Percentiles rank a stretch among this genome's conserved stretches.
These are phyloP conservation scores for Chaetomium globosum DNA, from an alignment of 2,329 filamentous ascomycete genomes.

Conservation along the genomic window DNA sequence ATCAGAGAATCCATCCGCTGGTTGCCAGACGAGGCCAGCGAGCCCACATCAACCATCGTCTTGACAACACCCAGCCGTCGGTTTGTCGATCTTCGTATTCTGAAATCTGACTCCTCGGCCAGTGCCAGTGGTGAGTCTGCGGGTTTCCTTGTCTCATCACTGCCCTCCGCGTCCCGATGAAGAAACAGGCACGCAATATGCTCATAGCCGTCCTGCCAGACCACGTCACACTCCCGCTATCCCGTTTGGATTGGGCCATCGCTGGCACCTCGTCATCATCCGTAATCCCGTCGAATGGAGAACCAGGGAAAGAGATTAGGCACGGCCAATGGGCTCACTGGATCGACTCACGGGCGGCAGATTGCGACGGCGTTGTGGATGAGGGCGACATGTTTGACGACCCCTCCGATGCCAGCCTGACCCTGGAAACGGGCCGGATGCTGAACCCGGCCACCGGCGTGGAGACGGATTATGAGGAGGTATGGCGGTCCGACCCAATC, in stretches of 20 bases:
- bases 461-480: conserved; percentile 64
- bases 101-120: conserved; percentile 31
- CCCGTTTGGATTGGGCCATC: conserved; percentile 66
- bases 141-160: neutral
- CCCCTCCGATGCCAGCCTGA: conserved; percentile 48
- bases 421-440: conserved; percentile 63
- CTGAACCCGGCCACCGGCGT: conserved; percentile 57
- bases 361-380: conserved; percentile 50
- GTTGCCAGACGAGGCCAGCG: conserved; percentile 54
- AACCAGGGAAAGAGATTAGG: conserved; percentile 36
- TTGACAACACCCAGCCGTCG: conserved; percentile 59
- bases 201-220: neutral
- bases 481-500: conserved; percentile 59
- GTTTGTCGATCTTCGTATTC: conserved; percentile 65
- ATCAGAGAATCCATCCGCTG: conserved; percentile 62
- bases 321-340: conserved; percentile 60
- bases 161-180: neutral
- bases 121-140: conserved; percentile 14
- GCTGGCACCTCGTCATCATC: conserved; percentile 55
- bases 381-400: conserved; percentile 57
- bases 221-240: conserved; percentile 13
- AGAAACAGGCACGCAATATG: neutral
- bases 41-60: conserved; percentile 67
- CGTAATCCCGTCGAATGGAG: conserved; percentile 28
- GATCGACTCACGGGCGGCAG: conserved; percentile 56